These are phyloP conservation scores for Fusarium marasasianum DNA, from an alignment of 2,329 filamentous ascomycete species.

Conservation along the genomic window DNA sequence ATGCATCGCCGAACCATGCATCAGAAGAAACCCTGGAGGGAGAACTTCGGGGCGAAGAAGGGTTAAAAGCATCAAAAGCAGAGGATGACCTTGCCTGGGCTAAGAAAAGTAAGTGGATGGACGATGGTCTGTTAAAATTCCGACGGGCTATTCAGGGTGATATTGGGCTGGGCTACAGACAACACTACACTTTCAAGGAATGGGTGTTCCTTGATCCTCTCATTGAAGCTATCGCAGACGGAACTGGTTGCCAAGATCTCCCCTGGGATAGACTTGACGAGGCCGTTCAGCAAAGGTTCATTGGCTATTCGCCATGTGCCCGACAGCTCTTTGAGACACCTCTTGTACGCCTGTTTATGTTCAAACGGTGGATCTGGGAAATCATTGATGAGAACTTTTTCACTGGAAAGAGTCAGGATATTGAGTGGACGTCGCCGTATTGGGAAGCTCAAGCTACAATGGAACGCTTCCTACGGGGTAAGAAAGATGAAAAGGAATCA, in stretches of 20 bases:
- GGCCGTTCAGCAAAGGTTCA: neutral
- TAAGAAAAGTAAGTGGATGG: fast-evolving
- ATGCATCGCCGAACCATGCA: neutral
- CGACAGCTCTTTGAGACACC: neutral
- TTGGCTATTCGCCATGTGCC: neutral
- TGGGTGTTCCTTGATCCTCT: too few species aligned
- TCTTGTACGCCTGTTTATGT: neutral
- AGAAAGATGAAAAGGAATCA: neutral
- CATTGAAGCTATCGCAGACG: too few species aligned
- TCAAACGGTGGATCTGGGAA: neutral
- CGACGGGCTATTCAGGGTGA: fast-evolving
- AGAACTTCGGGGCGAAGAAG: neutral
- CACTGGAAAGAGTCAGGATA: neutral
- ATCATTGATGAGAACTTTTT: neutral
- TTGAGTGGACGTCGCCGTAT: neutral
- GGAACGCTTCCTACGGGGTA: neutral
- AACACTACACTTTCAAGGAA: too few species aligned
- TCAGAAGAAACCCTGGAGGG: neutral
- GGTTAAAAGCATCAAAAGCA: fast-evolving
- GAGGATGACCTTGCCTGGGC: fast-evolving
- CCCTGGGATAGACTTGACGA: neutral
- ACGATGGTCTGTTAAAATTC: neutral
- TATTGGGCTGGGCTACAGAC: neutral
- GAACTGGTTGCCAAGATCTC: neutral
- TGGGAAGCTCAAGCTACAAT: neutral